Evolutionary conservation across 2,329 filamentous ascomycete genomes (phyloP).

Genomic region (Tolypocladium tropicale): DNA sequence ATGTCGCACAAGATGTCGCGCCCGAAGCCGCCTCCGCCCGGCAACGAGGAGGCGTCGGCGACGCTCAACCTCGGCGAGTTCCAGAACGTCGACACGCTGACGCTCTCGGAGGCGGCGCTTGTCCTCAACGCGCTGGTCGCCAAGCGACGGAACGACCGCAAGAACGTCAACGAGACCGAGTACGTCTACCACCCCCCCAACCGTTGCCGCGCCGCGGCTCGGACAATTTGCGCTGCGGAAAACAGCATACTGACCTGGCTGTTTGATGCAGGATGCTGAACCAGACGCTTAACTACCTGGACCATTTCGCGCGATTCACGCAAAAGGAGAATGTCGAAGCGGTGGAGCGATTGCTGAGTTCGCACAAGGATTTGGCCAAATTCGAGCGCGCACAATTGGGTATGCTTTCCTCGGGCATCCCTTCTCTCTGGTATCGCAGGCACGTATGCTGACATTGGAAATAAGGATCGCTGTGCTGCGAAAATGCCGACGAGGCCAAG

Average conservation of each 20-base stretch:
- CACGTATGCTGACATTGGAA: neutral
- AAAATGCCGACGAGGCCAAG: slow-evolving; percentile 89
- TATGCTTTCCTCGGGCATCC: slow-evolving; percentile 29
- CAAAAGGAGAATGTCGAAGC: slow-evolving; percentile 89
- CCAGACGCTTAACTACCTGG: slow-evolving; percentile 86
- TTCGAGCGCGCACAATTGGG: slow-evolving; percentile 92
- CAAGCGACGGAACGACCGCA: slow-evolving; percentile 68
- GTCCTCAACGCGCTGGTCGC: slow-evolving; percentile 84
- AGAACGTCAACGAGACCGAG: slow-evolving; percentile 78
- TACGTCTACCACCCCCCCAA: slow-evolving; percentile 39
- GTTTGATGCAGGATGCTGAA: slow-evolving; percentile 52
- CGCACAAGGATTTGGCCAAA: slow-evolving; percentile 70
- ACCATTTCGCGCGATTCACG: slow-evolving; percentile 92
- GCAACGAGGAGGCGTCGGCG: slow-evolving; percentile 79
- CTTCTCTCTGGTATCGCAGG: neutral
- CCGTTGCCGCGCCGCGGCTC: neutral
- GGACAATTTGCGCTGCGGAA: neutral
- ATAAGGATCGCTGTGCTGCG: slow-evolving; percentile 83
- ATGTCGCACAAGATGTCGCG: slow-evolving; percentile 45
- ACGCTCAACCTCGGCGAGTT: slow-evolving; percentile 88
- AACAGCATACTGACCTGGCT: neutral
- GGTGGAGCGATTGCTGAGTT: slow-evolving; percentile 77
- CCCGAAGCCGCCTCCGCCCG: slow-evolving; percentile 56
- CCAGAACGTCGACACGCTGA: slow-evolving; percentile 81
- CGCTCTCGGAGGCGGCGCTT: slow-evolving; percentile 81